phyloP scores from a whole-genome alignment of 257 asterid genomes.

The Gentiana dahurica region DNA sequence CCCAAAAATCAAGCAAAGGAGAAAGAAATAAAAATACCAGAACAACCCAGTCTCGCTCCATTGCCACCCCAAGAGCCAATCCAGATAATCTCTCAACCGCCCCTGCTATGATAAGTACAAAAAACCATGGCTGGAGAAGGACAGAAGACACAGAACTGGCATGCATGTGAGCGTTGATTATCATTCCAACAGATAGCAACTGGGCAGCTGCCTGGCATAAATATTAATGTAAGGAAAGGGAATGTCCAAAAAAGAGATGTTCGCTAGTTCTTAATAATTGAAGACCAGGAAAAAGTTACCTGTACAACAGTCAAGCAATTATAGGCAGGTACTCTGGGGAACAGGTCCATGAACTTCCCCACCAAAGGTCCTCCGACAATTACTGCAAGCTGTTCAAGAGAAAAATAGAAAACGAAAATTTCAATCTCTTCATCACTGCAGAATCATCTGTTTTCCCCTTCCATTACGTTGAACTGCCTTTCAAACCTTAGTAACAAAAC shows the following conservation, averaged over 20 bases:
- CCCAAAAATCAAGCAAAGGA: conserved; percentile 2
- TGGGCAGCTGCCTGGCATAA: conserved; percentile 82
- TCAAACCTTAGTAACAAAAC: conserved; percentile 74
- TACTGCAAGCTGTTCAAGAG: conserved; percentile 63
- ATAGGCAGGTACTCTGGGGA: conserved; percentile 83
- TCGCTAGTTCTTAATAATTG: conserved; percentile 11
- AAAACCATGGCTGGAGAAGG: conserved; percentile 82
- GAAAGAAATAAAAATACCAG: conserved; percentile 37
- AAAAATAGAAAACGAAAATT: conserved; percentile 13
- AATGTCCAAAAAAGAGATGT: conserved; percentile 4
- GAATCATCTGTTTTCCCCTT: conserved; percentile 7
- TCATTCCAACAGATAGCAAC: conserved; percentile 73
- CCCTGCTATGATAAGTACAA: conserved; percentile 60
- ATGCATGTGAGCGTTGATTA: conserved; percentile 65
- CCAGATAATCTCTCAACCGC: conserved; percentile 92
- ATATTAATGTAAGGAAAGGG: conserved; percentile 10
- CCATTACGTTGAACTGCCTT: background rate
- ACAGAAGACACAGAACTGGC: conserved; percentile 37
- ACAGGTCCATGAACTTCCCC: conserved; percentile 85
- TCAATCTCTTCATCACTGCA: conserved; percentile 8
- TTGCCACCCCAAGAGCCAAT: conserved; percentile 83
- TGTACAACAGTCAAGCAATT: conserved; percentile 58
- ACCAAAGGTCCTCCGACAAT: conserved; percentile 92
- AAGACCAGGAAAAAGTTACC: conserved; percentile 29
- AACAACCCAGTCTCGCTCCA: conserved; percentile 98